Evolutionary conservation across 2,329 filamentous ascomycete genomes (phyloP), one percentile per base, ranked within the genome.

Genomic region (Eurotiales sp.): DNA sequence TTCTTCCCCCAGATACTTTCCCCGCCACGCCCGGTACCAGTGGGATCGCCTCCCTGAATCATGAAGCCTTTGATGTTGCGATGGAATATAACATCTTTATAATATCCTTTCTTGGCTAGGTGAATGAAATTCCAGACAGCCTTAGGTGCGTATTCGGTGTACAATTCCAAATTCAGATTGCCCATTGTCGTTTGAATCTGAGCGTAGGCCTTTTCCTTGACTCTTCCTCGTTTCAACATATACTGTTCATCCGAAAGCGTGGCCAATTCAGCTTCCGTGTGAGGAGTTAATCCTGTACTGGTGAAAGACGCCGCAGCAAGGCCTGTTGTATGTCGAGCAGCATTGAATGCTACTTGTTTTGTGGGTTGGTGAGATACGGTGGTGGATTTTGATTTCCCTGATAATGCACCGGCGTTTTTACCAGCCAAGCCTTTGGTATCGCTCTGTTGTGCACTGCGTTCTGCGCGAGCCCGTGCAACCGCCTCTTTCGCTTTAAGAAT

Each of bases 111-210:
- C 64, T 96, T 87, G 1, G 90, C 83, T 4, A 99, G 76, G 51
- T 87, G 85, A 47, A 95, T 82, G 64, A 99, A 99, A 69, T 99
- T 99, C 90, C 92, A 99, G 1, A 97, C 93, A 0, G 93, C 90
- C 60, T 87, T 88, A 1, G 93, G 93, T 2, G 93, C 91, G 50
- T 86, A 88, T 65, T 99, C 93, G 2, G 93, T 88, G 56, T 92
- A 87, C 4, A 99, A 78, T 66, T 97, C 92, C 55, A 99, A 75
- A 56, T 89, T 96, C 17, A 99, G 67, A 56, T 91, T 84, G 30
- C 93, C 93, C 2, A 88, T 75, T 55, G 85, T 93, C 0, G 93
- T 99, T 59, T 87, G 84, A 41, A 99, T 81, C n/a, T 90, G 84
- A 6, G 88, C 91, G 66, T 96, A 97, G 22, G 92, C 93, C 61